A percentile compares a stretch with the other conserved stretches of the same genome.
phyloP scores from a whole-genome alignment of 148 eudicot species.

The Fallopia convolvulus region DNA sequence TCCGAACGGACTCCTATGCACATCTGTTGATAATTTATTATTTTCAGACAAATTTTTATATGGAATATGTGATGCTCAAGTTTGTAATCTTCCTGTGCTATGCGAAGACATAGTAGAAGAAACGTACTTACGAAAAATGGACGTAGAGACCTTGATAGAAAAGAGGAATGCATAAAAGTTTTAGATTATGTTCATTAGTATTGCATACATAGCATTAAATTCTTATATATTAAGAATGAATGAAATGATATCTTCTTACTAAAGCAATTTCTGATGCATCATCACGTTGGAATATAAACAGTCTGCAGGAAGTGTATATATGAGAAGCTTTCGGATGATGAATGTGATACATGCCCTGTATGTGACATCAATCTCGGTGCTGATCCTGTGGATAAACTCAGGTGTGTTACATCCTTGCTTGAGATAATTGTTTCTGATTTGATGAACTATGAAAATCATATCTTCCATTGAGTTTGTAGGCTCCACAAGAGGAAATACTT shows the following conservation, averaged over 20 bases:
- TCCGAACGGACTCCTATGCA: neutral
- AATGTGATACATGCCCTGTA: constrained; percentile 73
- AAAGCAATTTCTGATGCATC: constrained; percentile 6
- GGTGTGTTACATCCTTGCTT: constrained; percentile 28
- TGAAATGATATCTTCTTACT: neutral
- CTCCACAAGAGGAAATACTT: neutral
- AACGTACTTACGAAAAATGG: neutral
- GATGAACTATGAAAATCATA: neutral
- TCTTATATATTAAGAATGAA: neutral
- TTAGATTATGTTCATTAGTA: neutral
- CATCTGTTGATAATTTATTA: neutral
- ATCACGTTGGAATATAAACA: constrained; percentile 13
- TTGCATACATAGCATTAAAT: neutral
- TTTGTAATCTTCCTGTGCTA: neutral
- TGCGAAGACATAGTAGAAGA: neutral
- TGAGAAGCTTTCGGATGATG: constrained; percentile 71
- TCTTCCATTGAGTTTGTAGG: neutral
- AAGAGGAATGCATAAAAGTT: neutral
- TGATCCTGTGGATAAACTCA: constrained; percentile 77
- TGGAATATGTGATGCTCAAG: neutral
- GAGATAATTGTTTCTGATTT: neutral
- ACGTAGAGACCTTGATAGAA: neutral
- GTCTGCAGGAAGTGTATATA: constrained; percentile 92
- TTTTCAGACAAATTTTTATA: neutral
- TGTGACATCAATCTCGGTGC: constrained; percentile 72